Conservation (phyloP, 1,284 basidiomycete species). For the Tetrapyrgos nigripes region DNA sequence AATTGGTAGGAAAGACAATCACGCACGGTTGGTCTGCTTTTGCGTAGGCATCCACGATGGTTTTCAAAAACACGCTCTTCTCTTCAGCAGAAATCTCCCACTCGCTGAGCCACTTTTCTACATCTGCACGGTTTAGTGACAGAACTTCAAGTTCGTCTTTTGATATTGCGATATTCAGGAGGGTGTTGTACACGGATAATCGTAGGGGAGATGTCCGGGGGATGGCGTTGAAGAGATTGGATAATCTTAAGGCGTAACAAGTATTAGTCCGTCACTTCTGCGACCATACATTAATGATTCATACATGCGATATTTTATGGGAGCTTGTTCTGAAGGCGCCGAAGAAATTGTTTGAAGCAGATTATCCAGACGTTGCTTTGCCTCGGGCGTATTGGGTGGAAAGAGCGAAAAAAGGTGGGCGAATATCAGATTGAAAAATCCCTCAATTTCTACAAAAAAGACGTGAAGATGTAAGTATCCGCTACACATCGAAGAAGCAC, state of each 20-base stretch:
- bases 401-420: slow-evolving; percentile 72
- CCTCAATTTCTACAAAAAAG: slow-evolving; percentile 70
- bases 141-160: slow-evolving; percentile 77
- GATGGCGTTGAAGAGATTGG: slow-evolving; percentile 88
- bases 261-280: slow-evolving; percentile 10
- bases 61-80: slow-evolving; percentile 75
- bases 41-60: slow-evolving; percentile 68
- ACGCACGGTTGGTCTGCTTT: slow-evolving; percentile 65
- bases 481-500: no score
- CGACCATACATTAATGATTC: slow-evolving; percentile 23
- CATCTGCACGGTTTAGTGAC: slow-evolving; percentile 63
- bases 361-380: slow-evolving; percentile 51
- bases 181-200: slow-evolving; percentile 66
- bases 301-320: slow-evolving; percentile 76
- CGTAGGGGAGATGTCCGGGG: slow-evolving; percentile 76
- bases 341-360: slow-evolving; percentile 65
- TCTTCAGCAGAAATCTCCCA: slow-evolving; percentile 77
- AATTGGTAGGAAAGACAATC: slow-evolving; percentile 1
- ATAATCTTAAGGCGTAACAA: slow-evolving; percentile 65
- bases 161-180: slow-evolving; percentile 70
- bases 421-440: slow-evolving; percentile 85
- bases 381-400: slow-evolving; percentile 58
- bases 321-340: slow-evolving; percentile 55
- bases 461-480: slow-evolving; percentile 1
- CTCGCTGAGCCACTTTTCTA: slow-evolving; percentile 79